A percentile compares a stretch with the other conserved stretches of the same genome.
Evolutionary conservation across 441 rosid genomes (phyloP).

Genomic region (Pelargonium citronellum): DNA sequence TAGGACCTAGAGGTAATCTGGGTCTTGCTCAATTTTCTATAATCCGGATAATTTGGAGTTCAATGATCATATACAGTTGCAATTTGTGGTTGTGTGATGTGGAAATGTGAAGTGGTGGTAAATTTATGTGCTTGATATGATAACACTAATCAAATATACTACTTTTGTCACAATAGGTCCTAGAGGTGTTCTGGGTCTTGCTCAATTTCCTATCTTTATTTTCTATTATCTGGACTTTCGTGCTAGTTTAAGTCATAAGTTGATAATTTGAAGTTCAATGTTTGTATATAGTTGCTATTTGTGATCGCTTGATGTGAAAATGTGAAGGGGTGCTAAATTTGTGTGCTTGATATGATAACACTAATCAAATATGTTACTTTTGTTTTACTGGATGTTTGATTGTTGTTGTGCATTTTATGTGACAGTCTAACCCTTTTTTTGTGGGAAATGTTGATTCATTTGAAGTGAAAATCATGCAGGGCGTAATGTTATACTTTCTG

Average conservation of each 20-base stretch:
- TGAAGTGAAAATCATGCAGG: conserved; percentile 43
- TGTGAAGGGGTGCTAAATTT: too few species aligned
- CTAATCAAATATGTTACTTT: too few species aligned
- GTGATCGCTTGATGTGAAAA: too few species aligned
- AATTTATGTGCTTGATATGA: too few species aligned
- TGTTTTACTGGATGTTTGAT: neutral
- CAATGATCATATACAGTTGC: too few species aligned
- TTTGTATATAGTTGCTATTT: too few species aligned
- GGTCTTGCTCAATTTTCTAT: conserved; percentile 2
- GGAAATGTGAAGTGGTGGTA: too few species aligned
- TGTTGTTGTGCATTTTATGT: neutral
- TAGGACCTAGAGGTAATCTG: conserved; percentile 71
- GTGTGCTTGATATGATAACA: too few species aligned
- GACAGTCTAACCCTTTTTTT: neutral
- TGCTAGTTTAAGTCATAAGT: neutral
- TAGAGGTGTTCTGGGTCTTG: conserved; percentile 40
- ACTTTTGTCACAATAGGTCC: conserved; percentile 83
- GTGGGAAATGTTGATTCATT: conserved; percentile 21
- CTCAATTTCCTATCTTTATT: neutral
- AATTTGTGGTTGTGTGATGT: too few species aligned
- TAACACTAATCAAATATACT: conserved; percentile 28
- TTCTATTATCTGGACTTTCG: neutral
- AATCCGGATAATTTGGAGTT: too few species aligned
- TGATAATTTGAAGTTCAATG: neutral
- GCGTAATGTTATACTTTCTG: conserved; percentile 66